phyloP scores from a whole-genome alignment of 192 early-diverging fungal genomes.

The Backusella liffmaniae region DNA sequence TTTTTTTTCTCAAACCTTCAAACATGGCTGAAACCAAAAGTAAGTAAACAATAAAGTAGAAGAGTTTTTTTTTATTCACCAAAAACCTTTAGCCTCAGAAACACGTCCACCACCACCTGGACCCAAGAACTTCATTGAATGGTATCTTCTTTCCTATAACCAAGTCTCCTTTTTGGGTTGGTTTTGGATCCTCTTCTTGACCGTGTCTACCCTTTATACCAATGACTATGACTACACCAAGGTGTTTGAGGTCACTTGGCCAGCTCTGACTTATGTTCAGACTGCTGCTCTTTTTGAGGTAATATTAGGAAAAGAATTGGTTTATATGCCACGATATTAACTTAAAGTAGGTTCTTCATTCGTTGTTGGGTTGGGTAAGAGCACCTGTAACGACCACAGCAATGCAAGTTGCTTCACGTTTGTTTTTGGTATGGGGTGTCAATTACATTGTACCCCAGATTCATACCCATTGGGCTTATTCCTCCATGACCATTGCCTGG shows the following conservation, averaged over 20 bases:
- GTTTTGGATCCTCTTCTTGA: slow-evolving; percentile 66
- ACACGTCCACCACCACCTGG: not conserved
- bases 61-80: not conserved
- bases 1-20: not conserved
- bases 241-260: slow-evolving; percentile 65
- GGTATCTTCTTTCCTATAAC: slow-evolving; percentile 89
- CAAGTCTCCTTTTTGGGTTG: slow-evolving; percentile 78
- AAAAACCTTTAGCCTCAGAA: not conserved
- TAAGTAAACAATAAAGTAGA: not conserved
- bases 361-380: slow-evolving; percentile 69
- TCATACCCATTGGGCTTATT: slow-evolving; percentile 62
- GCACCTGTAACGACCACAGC: slow-evolving; percentile 77
- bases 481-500: slow-evolving; percentile 91
- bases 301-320: not conserved
- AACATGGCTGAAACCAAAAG: not conserved
- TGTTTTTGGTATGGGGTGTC: slow-evolving; percentile 84
- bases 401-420: slow-evolving; percentile 85
- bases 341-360: slow-evolving; percentile 23
- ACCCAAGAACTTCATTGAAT: slow-evolving; percentile 28
- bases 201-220: slow-evolving; percentile 49
- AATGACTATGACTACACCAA: slow-evolving; percentile 55
- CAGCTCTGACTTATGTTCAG: slow-evolving; percentile 71
- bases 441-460: slow-evolving; percentile 70
- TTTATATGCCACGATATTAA: not conserved
- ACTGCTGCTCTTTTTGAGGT: slow-evolving; percentile 85